A percentile compares a stretch with the other conserved stretches of the same genome.
These are phyloP conservation scores for Pelargonium nanum DNA, from an alignment of 345 rosid species.

Conservation along the genomic window DNA sequence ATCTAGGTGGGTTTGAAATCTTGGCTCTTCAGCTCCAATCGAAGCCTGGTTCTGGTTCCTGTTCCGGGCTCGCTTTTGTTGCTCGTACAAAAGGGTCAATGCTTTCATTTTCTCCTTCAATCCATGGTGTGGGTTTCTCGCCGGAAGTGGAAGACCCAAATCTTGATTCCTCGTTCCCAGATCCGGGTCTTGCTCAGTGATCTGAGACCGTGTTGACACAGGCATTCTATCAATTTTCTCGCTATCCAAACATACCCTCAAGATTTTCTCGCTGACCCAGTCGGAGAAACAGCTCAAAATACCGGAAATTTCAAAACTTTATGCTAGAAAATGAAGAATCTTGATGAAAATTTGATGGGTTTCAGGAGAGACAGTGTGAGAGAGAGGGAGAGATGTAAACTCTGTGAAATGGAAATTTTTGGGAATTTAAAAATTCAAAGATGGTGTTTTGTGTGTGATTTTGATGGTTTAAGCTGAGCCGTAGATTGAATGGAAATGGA, in stretches of 20 bases:
- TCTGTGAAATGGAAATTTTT: not conserved
- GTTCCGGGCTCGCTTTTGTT: constrained; percentile 70
- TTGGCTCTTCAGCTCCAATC: constrained; percentile 13
- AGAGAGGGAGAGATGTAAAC: not conserved
- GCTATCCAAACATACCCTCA: constrained; percentile 41
- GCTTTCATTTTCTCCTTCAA: constrained; percentile 88
- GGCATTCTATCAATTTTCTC: constrained; percentile 50
- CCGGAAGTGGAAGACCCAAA: constrained; percentile 17
- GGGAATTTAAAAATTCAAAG: not conserved
- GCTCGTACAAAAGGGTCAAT: constrained; percentile 77
- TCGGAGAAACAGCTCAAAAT: constrained; percentile 10
- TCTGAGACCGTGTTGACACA: constrained; percentile 72
- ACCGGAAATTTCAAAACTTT: constrained; percentile 8
- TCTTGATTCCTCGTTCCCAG: constrained; percentile 17
- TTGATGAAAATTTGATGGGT: not conserved
- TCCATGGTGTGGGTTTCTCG: constrained; percentile 83
- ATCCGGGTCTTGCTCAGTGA: constrained; percentile 6
- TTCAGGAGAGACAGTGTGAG: not conserved
- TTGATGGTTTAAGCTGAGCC: not conserved
- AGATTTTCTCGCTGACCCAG: constrained; percentile 16
- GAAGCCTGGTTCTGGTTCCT: constrained; percentile 37
- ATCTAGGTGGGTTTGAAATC: constrained; percentile 14
- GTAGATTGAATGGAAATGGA: not conserved
- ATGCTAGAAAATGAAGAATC: constrained; percentile 11
- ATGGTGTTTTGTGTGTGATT: not conserved